Base-by-base conservation (phyloP, 305 asterid genomes). In the Stenogyne calaminthoides region DNA sequence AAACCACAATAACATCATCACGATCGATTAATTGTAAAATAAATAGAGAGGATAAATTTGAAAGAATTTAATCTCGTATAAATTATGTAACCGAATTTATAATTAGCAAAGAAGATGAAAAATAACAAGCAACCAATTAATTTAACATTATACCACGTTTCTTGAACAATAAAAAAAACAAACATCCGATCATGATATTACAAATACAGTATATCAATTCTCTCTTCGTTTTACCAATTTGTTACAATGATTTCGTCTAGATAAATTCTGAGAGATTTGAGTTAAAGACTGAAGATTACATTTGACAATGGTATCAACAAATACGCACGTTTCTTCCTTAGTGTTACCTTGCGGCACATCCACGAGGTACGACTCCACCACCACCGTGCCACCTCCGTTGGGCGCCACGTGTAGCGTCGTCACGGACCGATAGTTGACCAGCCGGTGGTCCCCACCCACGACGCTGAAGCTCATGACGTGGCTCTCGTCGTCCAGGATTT, bases 321-420 rank as follows among this genome's bases (percentile, higher is more conserved):
- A 89, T 0, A 90, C 86, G 77, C 90, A 87, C 0, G 96, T 92
- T 61, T 91, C 97, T 49, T 91, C 97, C 5, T 71, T 74, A 12
- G 96, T 92, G 73, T 92, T 92, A 25, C 97, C 96, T 32, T 75
- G 83, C 0, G 97, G 97, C 65, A 87, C 82, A 76, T 91, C 97
- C 1, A 89, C 97, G 0, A 86, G 86, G 81, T 89, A 91, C 5
- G 94, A 88, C 80, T 91, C 96, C 69, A 88, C 95, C 7, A 87
- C 97, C 7, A 83, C 85, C 4, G 97, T 79, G 34, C 82, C 86
- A 46, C 80, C n/a, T n/a, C n/a, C 87, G 58, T n/a, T 12, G 12
- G 54, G 64, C 54, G 89, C 82, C 52, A 73, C 58, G 75, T 82
- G 84, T 2, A 85, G 81, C 9, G 87, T 85, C 32, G 89, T 85